Conservation (phyloP, 2,329 filamentous ascomycete genomes). For the Fusarium torulosum region DNA sequence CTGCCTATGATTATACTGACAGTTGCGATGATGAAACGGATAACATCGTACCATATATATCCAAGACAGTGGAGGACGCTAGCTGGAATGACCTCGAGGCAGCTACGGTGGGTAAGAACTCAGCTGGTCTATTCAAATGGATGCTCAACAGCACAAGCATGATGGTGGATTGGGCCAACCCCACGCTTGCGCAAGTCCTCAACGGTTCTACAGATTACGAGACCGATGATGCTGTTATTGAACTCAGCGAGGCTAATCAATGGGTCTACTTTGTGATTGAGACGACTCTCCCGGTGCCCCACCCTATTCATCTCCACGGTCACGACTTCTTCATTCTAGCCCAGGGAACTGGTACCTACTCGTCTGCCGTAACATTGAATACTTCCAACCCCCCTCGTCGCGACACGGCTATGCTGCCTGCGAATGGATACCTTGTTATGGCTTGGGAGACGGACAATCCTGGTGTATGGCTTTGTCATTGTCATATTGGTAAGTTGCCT, state of each 20-base stretch:
- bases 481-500: slow-evolving; percentile 55
- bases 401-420: slow-evolving; percentile 63
- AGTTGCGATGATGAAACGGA: slow-evolving; percentile 55
- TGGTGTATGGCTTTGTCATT: slow-evolving; percentile 64
- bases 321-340: slow-evolving; percentile 52
- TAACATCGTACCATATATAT: slow-evolving; percentile 53
- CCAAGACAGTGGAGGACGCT: slow-evolving; percentile 50
- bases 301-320: slow-evolving; percentile 56
- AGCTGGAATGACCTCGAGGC: slow-evolving; percentile 36
- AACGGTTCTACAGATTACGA: slow-evolving; percentile 4
- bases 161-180: slow-evolving; percentile 17
- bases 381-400: slow-evolving; percentile 62
- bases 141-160: slow-evolving; percentile 22
- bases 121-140: slow-evolving; percentile 18
- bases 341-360: slow-evolving; percentile 38
- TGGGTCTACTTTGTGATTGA: slow-evolving; percentile 52
- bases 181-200: slow-evolving; percentile 12
- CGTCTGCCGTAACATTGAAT: slow-evolving; percentile 17
- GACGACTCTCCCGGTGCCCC: slow-evolving; percentile 41
- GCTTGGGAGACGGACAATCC: slow-evolving; percentile 64
- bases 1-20: slow-evolving; percentile 20
- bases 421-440: slow-evolving; percentile 61
- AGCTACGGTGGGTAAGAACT: slow-evolving; percentile 9
- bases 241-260: slow-evolving; percentile 43
- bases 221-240: slow-evolving; percentile 43